Evolutionary conservation across 768 basidiomycete species (phyloP), one percentile per base, ranked within the genome.

Genomic region (Hysterangium stoloniferum): DNA sequence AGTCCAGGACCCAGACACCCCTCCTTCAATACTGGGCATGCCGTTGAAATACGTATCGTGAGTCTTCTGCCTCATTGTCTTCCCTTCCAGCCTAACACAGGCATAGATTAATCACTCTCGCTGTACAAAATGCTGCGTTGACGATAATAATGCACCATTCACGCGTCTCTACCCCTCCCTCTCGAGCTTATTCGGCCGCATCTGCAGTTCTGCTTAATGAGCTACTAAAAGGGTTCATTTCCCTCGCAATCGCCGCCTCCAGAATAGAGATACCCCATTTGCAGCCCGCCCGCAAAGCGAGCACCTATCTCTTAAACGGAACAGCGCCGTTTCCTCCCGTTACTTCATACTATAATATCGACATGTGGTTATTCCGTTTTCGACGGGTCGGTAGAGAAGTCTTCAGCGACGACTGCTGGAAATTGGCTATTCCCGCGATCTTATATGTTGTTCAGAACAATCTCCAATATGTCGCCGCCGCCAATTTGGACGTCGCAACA

Each of bases 101-200:
- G 17, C 52, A 22, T 61, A 89, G 86, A 45, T 75, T 89, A 51
- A 73, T 87, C 53, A 86, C 83, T n/a, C 76, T 93, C 63, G 90
- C 90, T 44, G 77, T 92, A 45, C 94, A 98, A 71, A 97, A 97
- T 69, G 91, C 91, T 19, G 70, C 81, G 50, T 64, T 98, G 50
- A 87, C 91, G 29, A 79, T 98, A 65, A 85, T 97, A 64, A 94
- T 98, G 88, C 93, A 96, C 71, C 89, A 95, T 67, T 96, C 95
- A 33, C 82, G 93, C 56, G 83, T 89, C 46, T 84, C 86, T 8
- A 78, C 81, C 15, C 73, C 87, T 2, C 78, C 86, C 0, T 80
- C 82, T 48, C 74, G 77, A 48, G 74, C 82, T 2, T 98, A 97
- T 66, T 94, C 88, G 31, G 87, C 95, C n/a, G 90, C 91, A 11